Evolutionary conservation across 306 rosid genomes (phyloP), one percentile per base, ranked within the genome.

Genomic region (Prunus dulcis): DNA sequence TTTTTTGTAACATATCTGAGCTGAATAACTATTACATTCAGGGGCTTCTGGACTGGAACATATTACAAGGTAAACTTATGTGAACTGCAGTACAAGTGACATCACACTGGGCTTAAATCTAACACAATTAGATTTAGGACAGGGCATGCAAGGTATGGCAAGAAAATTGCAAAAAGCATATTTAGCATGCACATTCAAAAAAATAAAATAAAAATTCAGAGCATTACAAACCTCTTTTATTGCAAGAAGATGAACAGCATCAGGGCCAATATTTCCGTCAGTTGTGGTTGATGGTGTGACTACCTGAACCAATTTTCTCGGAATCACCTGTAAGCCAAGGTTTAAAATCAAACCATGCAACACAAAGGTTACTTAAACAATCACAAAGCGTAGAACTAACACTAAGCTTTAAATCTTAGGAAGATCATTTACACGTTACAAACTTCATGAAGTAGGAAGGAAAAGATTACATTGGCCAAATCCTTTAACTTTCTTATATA

Each of bases 231-330:
- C 99, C 99, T 92, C 97, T 90, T 90, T 92, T 77, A 95, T 85
- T 64, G 90, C 87, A 34, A 95, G 97, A 66, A 95, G 91, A 85
- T 88, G 96, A 83, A 79, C 86, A 72, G 97, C 92, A 75, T 92
- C 97, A 73, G 97, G 97, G 46, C 97, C 97, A 81, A 89, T 84
- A 76, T 84, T 87, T 73, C 84, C 89, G 62, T 95, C 92, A 73
- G 79, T 89, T 68, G 80, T 63, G 20, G 99, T 95, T 81, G 98
- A 89, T 64, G 97, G 97, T 64, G 99, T 89, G 82, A 88, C 86
- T 15, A 95, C 96, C 81, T 95, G 96, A 82, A 89, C 85, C 79
- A 95, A 71, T 79, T 90, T 90, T 82, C 97, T 88, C 47, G 51
- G 76, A 73, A 95, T 81, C 76, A 92, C 91, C 97, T 95, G 88